These are phyloP conservation scores for Picochlorum sp. DNA, from an alignment of 139 green algal genomes.

Conservation along the genomic window DNA sequence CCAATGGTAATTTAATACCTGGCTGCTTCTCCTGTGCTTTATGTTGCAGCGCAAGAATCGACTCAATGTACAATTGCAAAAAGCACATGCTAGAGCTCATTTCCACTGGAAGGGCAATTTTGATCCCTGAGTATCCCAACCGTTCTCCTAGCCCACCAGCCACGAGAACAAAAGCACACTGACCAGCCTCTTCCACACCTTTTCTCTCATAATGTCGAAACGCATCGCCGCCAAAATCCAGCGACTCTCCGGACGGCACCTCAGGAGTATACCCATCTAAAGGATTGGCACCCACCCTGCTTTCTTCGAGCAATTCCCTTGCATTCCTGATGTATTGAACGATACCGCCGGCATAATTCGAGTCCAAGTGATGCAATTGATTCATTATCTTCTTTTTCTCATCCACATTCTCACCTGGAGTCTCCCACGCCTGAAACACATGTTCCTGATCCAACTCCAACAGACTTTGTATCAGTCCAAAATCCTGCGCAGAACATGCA, in stretches of 20 bases:
- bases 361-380: slow-evolving; percentile 62
- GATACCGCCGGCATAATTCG: slow-evolving; percentile 73
- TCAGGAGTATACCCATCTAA: slow-evolving; percentile 84
- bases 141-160: slow-evolving; percentile 92
- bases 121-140: slow-evolving; percentile 87
- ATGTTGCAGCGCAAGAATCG: slow-evolving; percentile 62
- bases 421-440: slow-evolving; percentile 63
- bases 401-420: slow-evolving; percentile 37
- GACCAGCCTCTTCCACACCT: slow-evolving; percentile 30
- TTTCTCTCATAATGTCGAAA: slow-evolving; percentile 57
- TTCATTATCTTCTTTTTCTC: slow-evolving; percentile 42
- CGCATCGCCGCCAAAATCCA: slow-evolving; percentile 60
- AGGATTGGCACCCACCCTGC: slow-evolving; percentile 74
- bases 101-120: slow-evolving; percentile 79
- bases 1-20: slow-evolving; percentile 61
- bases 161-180: slow-evolving; percentile 91
- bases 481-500: slow-evolving; percentile 11
- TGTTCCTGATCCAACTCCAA: slow-evolving; percentile 51
- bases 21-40: slow-evolving; percentile 14
- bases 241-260: slow-evolving; percentile 67
- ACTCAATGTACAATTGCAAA: slow-evolving; percentile 82
- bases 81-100: slow-evolving; percentile 64
- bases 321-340: slow-evolving; percentile 79
- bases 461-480: slow-evolving; percentile 16
- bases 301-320: slow-evolving; percentile 66